Conservation (phyloP, 805 yeast genomes). For the Cyberlindnera sargentensis region DNA sequence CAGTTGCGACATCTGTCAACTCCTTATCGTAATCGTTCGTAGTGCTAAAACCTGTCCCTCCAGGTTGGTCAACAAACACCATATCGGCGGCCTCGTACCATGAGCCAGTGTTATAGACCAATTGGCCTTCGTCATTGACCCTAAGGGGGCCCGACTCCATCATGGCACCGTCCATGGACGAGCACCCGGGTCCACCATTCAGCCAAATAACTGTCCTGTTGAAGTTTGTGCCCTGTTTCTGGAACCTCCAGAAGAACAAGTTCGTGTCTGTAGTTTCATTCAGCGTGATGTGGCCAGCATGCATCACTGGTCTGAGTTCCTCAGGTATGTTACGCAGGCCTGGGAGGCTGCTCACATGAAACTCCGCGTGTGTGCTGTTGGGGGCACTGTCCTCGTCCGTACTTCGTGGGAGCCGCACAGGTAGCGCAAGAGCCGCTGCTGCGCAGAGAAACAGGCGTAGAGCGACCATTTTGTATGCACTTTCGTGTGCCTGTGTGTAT, state of each 20-base stretch:
- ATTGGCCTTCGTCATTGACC: constrained; percentile 36
- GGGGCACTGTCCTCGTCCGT: too few species aligned
- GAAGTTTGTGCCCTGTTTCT: constrained; percentile 11
- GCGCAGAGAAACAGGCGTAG: too few species aligned
- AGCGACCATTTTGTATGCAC: too few species aligned
- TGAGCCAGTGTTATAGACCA: constrained; percentile 59
- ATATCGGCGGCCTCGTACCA: constrained; percentile 81
- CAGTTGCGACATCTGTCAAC: constrained; percentile 48
- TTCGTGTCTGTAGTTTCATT: constrained; percentile 14
- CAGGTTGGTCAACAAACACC: constrained; percentile 89
- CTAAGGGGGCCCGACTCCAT: constrained; percentile 90
- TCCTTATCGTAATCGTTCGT: constrained; percentile 49
- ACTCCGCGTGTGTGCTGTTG: constrained; percentile 1
- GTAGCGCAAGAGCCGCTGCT: too few species aligned
- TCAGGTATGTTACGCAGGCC: constrained; percentile 16
- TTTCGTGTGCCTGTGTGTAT: too few species aligned
- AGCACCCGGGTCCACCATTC: constrained; percentile 98
- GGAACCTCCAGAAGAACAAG: constrained; percentile 25
- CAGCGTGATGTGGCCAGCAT: constrained; percentile 33
- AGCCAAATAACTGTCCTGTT: constrained; percentile 71
- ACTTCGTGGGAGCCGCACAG: too few species aligned
- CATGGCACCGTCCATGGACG: constrained; percentile 95
- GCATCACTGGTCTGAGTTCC: constrained; percentile 32
- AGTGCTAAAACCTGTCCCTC: constrained; percentile 85
- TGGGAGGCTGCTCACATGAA: constrained; percentile 15